Conservation (phyloP, 768 basidiomycete species). For the Trametes cubensis region DNA sequence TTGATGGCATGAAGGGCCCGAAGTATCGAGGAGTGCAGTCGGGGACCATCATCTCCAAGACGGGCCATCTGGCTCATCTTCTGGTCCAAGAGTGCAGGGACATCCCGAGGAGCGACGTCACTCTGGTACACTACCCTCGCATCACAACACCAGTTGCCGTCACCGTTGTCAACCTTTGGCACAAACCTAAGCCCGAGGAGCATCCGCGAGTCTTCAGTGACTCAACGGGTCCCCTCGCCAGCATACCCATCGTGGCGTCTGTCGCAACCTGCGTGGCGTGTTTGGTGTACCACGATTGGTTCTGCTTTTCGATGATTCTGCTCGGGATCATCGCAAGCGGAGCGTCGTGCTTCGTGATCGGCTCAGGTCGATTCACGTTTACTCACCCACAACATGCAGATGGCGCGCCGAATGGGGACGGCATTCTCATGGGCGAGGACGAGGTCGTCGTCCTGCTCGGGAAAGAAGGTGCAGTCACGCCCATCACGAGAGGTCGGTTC, state of each 20-base stretch:
- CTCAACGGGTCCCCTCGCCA: conserved; percentile 13
- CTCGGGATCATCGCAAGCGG: conserved; percentile 19
- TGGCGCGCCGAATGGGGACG: conserved; percentile 14
- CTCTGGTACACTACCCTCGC: neutral
- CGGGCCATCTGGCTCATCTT: conserved; percentile 17
- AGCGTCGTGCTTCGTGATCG: conserved; percentile 13
- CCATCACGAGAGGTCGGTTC: conserved; percentile 20
- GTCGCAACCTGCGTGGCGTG: conserved; percentile 13
- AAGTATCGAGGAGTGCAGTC: conserved; percentile 20
- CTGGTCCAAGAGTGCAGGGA: conserved; percentile 18
- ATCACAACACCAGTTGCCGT: conserved; percentile 5
- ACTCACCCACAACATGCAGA: conserved; percentile 12
- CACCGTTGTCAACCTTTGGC: conserved; percentile 9
- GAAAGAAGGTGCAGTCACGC: conserved; percentile 19
- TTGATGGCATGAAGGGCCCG: conserved; percentile 15
- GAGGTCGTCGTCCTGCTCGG: conserved; percentile 20
- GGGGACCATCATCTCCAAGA: conserved; percentile 17
- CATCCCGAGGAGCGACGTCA: neutral
- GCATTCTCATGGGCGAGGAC: conserved; percentile 7
- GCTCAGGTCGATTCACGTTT: conserved; percentile 16
- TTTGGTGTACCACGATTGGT: conserved; percentile 16
- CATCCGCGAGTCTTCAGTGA: conserved; percentile 16
- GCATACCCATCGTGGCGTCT: conserved; percentile 16
- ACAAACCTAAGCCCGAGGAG: neutral
- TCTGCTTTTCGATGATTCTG: conserved; percentile 22